Percentiles rank a stretch among this genome's conserved stretches.
Conservation (phyloP, 306 rosid genomes). For the Leucaena leucocephala region DNA sequence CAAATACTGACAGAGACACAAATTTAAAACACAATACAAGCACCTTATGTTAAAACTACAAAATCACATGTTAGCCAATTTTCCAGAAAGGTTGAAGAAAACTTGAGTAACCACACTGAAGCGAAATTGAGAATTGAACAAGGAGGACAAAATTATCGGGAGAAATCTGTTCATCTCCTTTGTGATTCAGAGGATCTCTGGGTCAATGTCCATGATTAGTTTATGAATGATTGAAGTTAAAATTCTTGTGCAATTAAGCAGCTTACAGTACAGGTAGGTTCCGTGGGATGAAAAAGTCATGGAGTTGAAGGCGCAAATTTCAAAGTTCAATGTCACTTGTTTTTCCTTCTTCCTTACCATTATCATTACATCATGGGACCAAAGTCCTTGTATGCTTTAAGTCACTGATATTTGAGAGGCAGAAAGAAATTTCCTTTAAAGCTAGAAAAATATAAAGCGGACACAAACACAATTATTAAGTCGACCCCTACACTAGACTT, state of each 20-base stretch:
- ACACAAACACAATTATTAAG: constrained; percentile 18
- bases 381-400: constrained; percentile 23
- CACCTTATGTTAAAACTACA: not conserved
- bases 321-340: constrained; percentile 21
- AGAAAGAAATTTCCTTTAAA: constrained; percentile 29
- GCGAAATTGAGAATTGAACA: constrained; percentile 28
- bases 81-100: not conserved
- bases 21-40: not conserved
- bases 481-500: not conserved
- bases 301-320: constrained; percentile 21
- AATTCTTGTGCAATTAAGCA: not conserved
- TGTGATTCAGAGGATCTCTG: not conserved
- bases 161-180: constrained; percentile 23
- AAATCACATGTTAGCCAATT: not conserved
- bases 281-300: constrained; percentile 23
- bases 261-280: constrained; percentile 19
- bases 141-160: constrained; percentile 17
- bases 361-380: constrained; percentile 13
- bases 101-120: not conserved
- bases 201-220: constrained; percentile 23
- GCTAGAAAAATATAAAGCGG: constrained; percentile 8
- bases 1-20: not conserved
- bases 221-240: constrained; percentile 24
- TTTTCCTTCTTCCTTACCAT: constrained; percentile 30
- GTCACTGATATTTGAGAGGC: constrained; percentile 28